These are phyloP conservation scores for Lagenaria siceraria DNA, from an alignment of 306 rosid genomes.

Conservation along the genomic window DNA sequence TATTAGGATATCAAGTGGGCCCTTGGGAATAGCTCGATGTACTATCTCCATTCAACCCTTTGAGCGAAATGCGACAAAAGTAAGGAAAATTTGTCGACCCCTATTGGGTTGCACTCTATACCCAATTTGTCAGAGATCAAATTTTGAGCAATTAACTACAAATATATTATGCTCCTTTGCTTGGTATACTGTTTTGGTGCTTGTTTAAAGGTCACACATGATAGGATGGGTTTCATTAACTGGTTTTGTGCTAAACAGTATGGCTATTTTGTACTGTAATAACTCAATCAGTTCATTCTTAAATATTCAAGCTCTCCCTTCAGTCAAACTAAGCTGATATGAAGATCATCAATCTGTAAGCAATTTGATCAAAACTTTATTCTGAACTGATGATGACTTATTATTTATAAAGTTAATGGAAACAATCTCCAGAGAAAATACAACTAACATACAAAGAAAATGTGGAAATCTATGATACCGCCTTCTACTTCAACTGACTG, in stretches of 20 bases:
- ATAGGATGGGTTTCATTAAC: background rate
- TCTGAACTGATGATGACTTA: background rate
- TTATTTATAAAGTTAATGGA: background rate
- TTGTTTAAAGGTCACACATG: background rate
- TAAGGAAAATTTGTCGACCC: too few species aligned
- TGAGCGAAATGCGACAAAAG: too few species aligned
- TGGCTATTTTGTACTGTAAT: background rate
- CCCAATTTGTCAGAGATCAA: background rate
- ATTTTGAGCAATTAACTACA: background rate
- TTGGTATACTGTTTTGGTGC: background rate
- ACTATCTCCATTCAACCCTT: too few species aligned
- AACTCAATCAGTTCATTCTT: background rate
- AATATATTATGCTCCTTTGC: background rate
- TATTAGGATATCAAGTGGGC: too few species aligned
- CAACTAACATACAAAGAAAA: background rate
- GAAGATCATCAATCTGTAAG: background rate
- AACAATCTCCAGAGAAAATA: background rate
- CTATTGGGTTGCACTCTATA: background rate
- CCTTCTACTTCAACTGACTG: slow-evolving; percentile 8
- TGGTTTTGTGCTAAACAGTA: too few species aligned
- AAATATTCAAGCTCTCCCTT: background rate
- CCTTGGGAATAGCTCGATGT: too few species aligned
- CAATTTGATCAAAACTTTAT: background rate
- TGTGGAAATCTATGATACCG: slow-evolving; percentile 1
- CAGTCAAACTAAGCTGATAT: background rate